These are phyloP conservation scores for Amanita rubescens DNA, from an alignment of 768 basidiomycete genomes.

Conservation along the genomic window DNA sequence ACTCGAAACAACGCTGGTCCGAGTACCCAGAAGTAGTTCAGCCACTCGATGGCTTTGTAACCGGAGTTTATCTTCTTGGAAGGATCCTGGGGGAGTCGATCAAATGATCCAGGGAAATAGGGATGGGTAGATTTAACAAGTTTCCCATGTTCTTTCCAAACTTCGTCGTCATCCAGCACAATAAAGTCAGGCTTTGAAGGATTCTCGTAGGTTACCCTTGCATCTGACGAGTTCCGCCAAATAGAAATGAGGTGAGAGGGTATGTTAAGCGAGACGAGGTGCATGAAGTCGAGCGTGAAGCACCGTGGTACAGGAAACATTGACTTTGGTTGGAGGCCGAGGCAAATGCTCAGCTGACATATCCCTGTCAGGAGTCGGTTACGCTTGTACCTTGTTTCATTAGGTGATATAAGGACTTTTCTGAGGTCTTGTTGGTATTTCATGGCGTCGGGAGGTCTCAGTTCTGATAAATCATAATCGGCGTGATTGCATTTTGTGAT, in stretches of 20 bases:
- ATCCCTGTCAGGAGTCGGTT: slow-evolving; percentile 23
- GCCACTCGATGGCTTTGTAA: slow-evolving; percentile 24
- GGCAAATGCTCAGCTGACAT: slow-evolving; percentile 24
- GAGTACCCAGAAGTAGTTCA: slow-evolving; percentile 20
- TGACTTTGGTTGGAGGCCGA: slow-evolving; percentile 13
- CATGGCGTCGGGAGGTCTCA: not conserved
- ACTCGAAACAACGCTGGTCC: slow-evolving; percentile 18
- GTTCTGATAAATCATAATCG: slow-evolving; percentile 10
- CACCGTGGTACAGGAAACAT: slow-evolving; percentile 18
- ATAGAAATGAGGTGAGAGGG: slow-evolving; percentile 19
- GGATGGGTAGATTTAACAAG: slow-evolving; percentile 15
- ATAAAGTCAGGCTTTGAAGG: slow-evolving; percentile 6
- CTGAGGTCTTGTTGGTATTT: slow-evolving; percentile 12
- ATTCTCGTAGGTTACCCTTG: slow-evolving; percentile 12
- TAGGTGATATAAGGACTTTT: slow-evolving; percentile 10
- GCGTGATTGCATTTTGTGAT: slow-evolving; percentile 12
- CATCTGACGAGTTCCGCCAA: slow-evolving; percentile 23
- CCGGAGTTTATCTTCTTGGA: slow-evolving; percentile 22
- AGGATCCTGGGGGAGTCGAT: slow-evolving; percentile 19
- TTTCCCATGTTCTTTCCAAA: slow-evolving; percentile 30
- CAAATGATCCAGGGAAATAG: slow-evolving; percentile 20
- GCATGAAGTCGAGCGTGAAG: slow-evolving; percentile 26
- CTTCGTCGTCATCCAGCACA: slow-evolving; percentile 12
- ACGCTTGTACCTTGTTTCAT: slow-evolving; percentile 14
- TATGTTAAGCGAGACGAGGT: slow-evolving; percentile 21